Conservation (phyloP, 2,329 filamentous ascomycete genomes). For the Stagonosporopsis cucurbitacearum region DNA sequence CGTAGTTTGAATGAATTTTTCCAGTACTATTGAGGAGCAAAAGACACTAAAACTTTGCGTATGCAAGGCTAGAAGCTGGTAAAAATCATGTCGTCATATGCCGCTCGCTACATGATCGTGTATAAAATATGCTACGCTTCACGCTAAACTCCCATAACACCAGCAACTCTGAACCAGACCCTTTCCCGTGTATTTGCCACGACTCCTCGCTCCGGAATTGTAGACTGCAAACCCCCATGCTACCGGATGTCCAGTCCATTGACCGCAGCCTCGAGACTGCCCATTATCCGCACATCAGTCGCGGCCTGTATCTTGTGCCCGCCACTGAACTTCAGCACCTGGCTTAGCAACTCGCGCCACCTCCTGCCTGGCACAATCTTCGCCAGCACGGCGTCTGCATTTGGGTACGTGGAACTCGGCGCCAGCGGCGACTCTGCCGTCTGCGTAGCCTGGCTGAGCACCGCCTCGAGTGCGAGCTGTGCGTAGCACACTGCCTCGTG, state of each 20-base stretch:
- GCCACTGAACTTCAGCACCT: slow-evolving; percentile 21
- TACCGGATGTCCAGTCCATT: slow-evolving; percentile 1
- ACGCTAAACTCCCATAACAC: background rate
- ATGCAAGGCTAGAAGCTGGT: too few relatives aligned
- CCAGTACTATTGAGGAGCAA: too few relatives aligned
- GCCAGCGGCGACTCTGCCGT: background rate
- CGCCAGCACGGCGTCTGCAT: slow-evolving; percentile 11
- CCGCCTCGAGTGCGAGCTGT: slow-evolving; percentile 66
- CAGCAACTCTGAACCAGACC: background rate
- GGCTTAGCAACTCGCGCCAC: slow-evolving; percentile 22
- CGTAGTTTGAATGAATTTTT: too few relatives aligned
- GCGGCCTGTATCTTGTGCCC: slow-evolving; percentile 13
- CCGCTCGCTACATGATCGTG: too few relatives aligned
- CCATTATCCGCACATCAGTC: slow-evolving; percentile 12
- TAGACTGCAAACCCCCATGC: background rate
- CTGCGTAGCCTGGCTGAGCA: slow-evolving; percentile 21
- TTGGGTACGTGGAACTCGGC: background rate
- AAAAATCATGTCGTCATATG: too few relatives aligned
- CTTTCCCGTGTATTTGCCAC: background rate
- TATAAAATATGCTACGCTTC: too few relatives aligned
- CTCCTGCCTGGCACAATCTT: slow-evolving; percentile 20
- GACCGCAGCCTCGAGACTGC: slow-evolving; percentile 9
- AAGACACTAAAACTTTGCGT: too few relatives aligned
- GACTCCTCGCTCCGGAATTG: background rate
- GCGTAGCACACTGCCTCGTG: slow-evolving; percentile 68